Percentiles rank a stretch among this genome's conserved stretches.
Evolutionary conservation across 2,329 filamentous ascomycete genomes (phyloP).

Genomic region (Hymenoscyphus scutula): DNA sequence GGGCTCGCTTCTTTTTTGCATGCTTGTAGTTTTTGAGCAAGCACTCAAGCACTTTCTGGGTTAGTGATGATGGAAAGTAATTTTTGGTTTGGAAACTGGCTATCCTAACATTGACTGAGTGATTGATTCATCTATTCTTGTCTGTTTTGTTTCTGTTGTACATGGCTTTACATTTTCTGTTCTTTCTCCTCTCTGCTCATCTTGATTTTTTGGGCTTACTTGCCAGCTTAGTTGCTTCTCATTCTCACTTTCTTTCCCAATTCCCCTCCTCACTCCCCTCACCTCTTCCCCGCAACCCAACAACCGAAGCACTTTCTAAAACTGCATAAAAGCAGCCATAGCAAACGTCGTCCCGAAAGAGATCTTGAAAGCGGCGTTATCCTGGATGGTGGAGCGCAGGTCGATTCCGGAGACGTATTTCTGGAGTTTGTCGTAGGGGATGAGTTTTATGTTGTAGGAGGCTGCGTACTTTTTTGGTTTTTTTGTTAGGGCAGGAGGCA

Average conservation of each 20-base stretch:
- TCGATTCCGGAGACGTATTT: slow-evolving; percentile 50
- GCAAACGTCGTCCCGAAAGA: slow-evolving; percentile 73
- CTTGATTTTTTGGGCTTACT: not conserved
- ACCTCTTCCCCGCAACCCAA: no score
- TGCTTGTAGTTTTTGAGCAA: no score
- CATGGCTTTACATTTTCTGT: not conserved
- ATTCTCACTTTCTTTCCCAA: no score
- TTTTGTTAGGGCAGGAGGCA: no score
- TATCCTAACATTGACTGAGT: no score
- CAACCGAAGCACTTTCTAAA: no score
- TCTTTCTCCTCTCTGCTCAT: not conserved
- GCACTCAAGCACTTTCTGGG: no score
- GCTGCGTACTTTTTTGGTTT: slow-evolving; percentile 48
- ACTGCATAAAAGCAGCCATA: slow-evolving; percentile 61
- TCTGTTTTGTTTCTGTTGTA: no score
- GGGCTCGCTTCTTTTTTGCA: no score
- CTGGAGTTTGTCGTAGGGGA: slow-evolving; percentile 41
- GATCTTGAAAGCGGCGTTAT: slow-evolving; percentile 40
- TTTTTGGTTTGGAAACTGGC: slow-evolving; percentile 4
- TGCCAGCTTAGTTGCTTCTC: not conserved
- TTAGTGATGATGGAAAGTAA: no score
- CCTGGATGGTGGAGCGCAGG: slow-evolving; percentile 40
- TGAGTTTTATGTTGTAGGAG: slow-evolving; percentile 48
- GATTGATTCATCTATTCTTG: no score
- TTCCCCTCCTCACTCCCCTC: no score